Evolutionary conservation across 2,329 filamentous ascomycete species (phyloP), one percentile per base, ranked within the genome.

Genomic region (Pseudogymnoascus sp.): DNA sequence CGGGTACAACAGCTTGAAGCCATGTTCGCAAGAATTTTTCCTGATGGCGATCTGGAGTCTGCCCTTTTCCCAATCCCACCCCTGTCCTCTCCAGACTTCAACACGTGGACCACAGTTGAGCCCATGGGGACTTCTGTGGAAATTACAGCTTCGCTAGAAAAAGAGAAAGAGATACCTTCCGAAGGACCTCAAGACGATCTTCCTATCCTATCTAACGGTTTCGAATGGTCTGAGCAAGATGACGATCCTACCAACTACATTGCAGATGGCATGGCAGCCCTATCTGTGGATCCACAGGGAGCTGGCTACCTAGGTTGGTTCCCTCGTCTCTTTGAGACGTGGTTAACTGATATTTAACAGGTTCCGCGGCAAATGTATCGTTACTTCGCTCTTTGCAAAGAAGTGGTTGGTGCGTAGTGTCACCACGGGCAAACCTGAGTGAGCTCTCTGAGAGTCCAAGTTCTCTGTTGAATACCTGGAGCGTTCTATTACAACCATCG

Each of bases 241-340:
- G 38, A 42, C 16, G 38, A 42, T 42, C 38, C 38, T 21, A 42
- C 38, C 4, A 42, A 42, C 38, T 42, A 42, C 38, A 42, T 65
- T 21, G 53, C 65, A 33, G 65, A 67, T 38, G 65, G 65, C 7
- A 67, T 67, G 65, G 65, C 65, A 29, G 64, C 65, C 13, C 53
- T 67, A 16, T 64, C 65, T 14, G 64, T 66, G 24, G 61, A 65
- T 19, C 62, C 64, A 40, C 61, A 62, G 14, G 38, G 38, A 19
- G 64, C 44, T 13, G 65, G 65, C 11, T 67, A 67, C 44, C 38
- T 67, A 11, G 65, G 65, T 42, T 42, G 16, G 38, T 21, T 42
- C 38, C 16, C 16, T 21, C 2, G 11, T 21, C 10, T 42, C 2
- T 42, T 42, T 21, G 16, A 13, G 16, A 4, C 19, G 19, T 21